Percentiles rank a stretch among this genome's conserved stretches.
Evolutionary conservation across 768 basidiomycete species (phyloP).

Genomic region (Suillus paluster): DNA sequence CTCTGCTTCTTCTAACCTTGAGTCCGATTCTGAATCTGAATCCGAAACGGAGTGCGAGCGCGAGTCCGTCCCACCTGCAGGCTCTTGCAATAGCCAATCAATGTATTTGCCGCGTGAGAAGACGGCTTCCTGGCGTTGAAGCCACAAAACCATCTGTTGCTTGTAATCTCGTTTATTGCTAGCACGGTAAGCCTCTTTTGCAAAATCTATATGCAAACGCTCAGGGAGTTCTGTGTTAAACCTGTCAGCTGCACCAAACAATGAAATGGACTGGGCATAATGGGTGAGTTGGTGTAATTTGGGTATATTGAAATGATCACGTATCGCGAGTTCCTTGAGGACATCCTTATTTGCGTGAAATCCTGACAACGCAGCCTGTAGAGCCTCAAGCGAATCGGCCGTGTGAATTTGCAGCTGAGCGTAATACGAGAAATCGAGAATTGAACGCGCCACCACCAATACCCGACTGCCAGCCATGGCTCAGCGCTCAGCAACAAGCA

Average conservation of each 20-base stretch:
- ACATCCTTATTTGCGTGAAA: constrained; percentile 37
- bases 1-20: background rate
- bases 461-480: constrained; percentile 20
- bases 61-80: background rate
- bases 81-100: constrained; percentile 19
- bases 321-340: constrained; percentile 31
- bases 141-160: constrained; percentile 40
- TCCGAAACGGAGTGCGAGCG: background rate
- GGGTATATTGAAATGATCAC: constrained; percentile 40
- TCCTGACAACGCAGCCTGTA: constrained; percentile 25
- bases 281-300: constrained; percentile 39
- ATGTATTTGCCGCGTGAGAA: constrained; percentile 30
- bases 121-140: constrained; percentile 36
- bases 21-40: background rate
- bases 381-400: constrained; percentile 21
- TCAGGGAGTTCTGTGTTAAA: constrained; percentile 41
- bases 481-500: background rate
- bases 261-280: constrained; percentile 29
- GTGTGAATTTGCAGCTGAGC: constrained; percentile 34
- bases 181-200: constrained; percentile 19
- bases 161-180: constrained; percentile 33
- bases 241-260: constrained; percentile 35
- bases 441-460: constrained; percentile 23
- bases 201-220: constrained; percentile 47
- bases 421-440: constrained; percentile 41